These are phyloP conservation scores for Backusella luteola DNA, from an alignment of 192 early-diverging fungal genomes.

Conservation along the genomic window DNA sequence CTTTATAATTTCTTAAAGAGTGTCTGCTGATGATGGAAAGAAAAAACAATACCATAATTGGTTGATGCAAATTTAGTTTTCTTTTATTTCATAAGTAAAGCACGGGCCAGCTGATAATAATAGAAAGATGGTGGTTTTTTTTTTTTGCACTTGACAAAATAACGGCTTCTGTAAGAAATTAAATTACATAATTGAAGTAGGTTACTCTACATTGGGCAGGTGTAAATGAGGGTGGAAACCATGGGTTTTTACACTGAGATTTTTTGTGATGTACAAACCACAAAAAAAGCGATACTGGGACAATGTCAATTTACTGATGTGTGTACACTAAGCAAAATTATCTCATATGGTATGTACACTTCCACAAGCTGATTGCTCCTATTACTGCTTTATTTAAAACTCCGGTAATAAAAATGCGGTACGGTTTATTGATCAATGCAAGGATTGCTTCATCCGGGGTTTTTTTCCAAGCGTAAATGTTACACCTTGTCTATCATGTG, in stretches of 20 bases:
- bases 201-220: not conserved
- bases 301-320: not conserved
- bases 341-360: not conserved
- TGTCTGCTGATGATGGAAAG: slow-evolving; percentile 1
- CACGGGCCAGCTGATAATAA: slow-evolving; percentile 16
- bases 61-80: not conserved
- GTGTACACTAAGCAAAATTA: not conserved
- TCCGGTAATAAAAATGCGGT: not conserved
- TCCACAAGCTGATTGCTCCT: not conserved
- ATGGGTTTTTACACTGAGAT: not conserved
- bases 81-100: slow-evolving; percentile 2
- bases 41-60: not conserved
- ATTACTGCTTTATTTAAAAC: not conserved
- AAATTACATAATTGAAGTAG: not conserved
- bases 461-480: not conserved
- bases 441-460: not conserved
- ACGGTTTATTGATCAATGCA: not conserved
- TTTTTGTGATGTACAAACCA: not conserved
- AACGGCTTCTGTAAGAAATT: not conserved
- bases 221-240: not conserved
- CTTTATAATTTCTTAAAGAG: not conserved
- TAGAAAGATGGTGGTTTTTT: not conserved
- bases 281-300: not conserved
- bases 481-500: not conserved
- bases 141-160: not conserved